phyloP scores from a whole-genome alignment of 768 basidiomycete genomes.

The Kwoniella bestiolae region DNA sequence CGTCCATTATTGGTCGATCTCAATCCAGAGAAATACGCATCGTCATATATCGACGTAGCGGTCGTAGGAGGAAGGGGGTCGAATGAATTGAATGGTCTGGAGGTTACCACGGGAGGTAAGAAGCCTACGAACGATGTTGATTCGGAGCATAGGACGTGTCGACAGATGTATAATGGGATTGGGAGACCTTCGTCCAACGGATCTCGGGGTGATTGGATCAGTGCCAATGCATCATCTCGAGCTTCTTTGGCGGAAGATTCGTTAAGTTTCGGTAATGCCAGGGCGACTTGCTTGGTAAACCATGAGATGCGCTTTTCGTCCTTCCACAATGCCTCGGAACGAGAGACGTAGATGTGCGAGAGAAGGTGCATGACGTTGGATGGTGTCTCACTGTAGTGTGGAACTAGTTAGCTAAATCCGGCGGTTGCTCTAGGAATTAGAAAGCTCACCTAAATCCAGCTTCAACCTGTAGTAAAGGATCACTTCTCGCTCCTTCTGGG shows the following conservation, averaged over 20 bases:
- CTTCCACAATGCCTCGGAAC: constrained; percentile 82
- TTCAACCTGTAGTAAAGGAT: constrained; percentile 71
- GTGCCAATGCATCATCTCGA: constrained; percentile 46
- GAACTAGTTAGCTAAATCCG: not conserved
- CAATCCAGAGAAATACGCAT: constrained; percentile 67
- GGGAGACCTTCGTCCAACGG: constrained; percentile 36
- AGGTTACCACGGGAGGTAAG: constrained; percentile 66
- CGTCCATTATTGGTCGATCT: not conserved
- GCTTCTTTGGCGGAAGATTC: constrained; percentile 33
- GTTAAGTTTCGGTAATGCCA: constrained; percentile 58
- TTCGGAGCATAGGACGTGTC: constrained; percentile 74
- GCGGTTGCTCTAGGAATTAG: constrained; percentile 16
- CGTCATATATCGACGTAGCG: constrained; percentile 67
- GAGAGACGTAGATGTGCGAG: constrained; percentile 83
- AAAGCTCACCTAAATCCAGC: constrained; percentile 69
- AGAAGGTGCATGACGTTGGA: constrained; percentile 69
- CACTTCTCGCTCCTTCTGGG: constrained; percentile 64
- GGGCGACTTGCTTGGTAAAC: constrained; percentile 68
- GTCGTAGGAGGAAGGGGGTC: constrained; percentile 83
- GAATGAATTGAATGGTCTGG: constrained; percentile 69
- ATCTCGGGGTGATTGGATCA: constrained; percentile 37
- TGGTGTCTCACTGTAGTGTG: constrained; percentile 54
- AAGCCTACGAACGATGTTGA: constrained; percentile 69
- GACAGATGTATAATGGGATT: constrained; percentile 54
- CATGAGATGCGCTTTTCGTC: constrained; percentile 67